Percentiles rank a stretch among this genome's conserved stretches.
phyloP scores from a whole-genome alignment of 2,329 filamentous ascomycete genomes.

The Venturia effusa region DNA sequence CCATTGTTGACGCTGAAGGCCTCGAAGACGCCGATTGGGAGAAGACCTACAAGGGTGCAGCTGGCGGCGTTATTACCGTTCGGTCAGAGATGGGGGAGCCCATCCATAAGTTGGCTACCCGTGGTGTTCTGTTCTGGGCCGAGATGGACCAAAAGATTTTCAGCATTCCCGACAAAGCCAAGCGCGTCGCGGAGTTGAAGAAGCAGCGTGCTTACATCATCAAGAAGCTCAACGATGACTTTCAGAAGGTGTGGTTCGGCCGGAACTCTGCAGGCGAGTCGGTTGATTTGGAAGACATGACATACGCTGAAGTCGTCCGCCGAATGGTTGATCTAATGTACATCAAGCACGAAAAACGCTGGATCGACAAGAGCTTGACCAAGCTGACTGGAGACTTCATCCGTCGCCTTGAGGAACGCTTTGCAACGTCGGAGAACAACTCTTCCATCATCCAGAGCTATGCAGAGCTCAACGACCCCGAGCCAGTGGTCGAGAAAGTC shows the following conservation, averaged over 20 bases:
- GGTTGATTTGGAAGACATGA: constrained; percentile 38
- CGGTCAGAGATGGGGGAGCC: constrained; percentile 99
- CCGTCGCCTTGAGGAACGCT: constrained; percentile 91
- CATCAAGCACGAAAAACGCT: constrained; percentile 32
- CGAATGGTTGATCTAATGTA: constrained; percentile 38
- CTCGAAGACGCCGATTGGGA: constrained; percentile 35
- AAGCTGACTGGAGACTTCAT: constrained; percentile 90
- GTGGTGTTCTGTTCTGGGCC: constrained; percentile 92
- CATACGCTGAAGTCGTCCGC: constrained; percentile 34
- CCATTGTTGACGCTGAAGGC: constrained; percentile 33
- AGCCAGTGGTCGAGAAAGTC: constrained; percentile 65
- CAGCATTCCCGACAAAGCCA: constrained; percentile 71
- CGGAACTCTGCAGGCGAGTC: constrained; percentile 30
- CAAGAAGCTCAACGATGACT: constrained; percentile 36
- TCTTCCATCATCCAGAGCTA: constrained; percentile 83
- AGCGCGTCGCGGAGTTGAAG: constrained; percentile 31
- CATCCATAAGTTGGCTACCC: constrained; percentile 95
- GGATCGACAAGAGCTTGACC: constrained; percentile 55
- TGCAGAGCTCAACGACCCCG: constrained; percentile 75
- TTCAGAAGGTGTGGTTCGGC: constrained; percentile 40
- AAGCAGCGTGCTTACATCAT: constrained; percentile 36
- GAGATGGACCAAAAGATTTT: constrained; percentile 99
- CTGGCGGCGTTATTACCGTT: constrained; percentile 91
- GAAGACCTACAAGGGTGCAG: constrained; percentile 50
- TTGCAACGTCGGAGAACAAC: constrained; percentile 61